Evolutionary conservation across 2,329 filamentous ascomycete genomes (phyloP), one percentile per base, ranked within the genome.

Genomic region (Diplodia intermedia): DNA sequence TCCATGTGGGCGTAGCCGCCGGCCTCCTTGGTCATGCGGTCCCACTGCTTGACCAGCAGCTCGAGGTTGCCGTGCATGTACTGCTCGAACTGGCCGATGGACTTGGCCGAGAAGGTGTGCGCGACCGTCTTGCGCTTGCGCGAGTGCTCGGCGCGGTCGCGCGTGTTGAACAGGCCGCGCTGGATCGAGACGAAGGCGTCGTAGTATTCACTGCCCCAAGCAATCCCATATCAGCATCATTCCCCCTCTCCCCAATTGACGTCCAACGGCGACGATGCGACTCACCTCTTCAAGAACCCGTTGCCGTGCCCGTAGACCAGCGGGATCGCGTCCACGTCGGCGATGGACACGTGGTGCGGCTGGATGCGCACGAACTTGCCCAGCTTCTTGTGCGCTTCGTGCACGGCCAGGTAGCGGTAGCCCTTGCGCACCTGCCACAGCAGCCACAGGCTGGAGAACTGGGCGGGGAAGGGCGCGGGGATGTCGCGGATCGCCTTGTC

Each of bases 111-210:
- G 81, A 97, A 97, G 38, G 92, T 95, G 78, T 97, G 92, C 1
- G 91, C 89, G 57, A 97, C 88, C 2, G 92, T 90, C 85, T 97
- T 97, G 74, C 93, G 88, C 85, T 97, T 97, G 71, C 93, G 89
- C 0, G 90, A 90, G 78, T 97, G 93, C 75, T 97, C 92, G 0
- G 84, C 83, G 60, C 94, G 87, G 80, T 94, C 88, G 38, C 94
- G 86, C 0, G 93, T 97, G 79, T 96, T 97, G 87, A 97, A 97
- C 14, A 97, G 84, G 23, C 93, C 93, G 14, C 92, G 88, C 62
- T 86, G 87, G 75, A 97, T 96, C 14, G 91, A 94, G 66, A 97
- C 93, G 73, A 97, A 97, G 61, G 92, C 91, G 74, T 97, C 92
- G 74, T 97, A 97, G 81, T 94, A 97, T 2, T 94, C 89, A 52